A percentile compares a stretch with the other conserved stretches of the same genome.
phyloP scores from a whole-genome alignment of 73 alveolate genomes.

The Effrenium voratum region DNA sequence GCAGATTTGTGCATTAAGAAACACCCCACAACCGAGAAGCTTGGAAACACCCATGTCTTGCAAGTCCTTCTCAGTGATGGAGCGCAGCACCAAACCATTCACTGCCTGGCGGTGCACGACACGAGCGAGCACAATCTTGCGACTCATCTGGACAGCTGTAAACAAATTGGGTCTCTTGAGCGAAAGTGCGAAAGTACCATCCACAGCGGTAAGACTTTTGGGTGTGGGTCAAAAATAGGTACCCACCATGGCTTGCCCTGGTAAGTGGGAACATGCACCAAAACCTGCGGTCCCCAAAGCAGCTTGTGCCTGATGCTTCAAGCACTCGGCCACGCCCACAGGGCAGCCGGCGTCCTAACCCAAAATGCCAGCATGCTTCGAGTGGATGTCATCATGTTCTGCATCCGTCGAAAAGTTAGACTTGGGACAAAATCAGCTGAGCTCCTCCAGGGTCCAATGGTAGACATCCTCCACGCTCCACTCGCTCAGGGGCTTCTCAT shows the following conservation, averaged over 20 bases:
- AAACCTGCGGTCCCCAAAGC: too few relatives aligned
- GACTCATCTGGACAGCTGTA: too few relatives aligned
- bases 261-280: too few relatives aligned
- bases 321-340: slow-evolving; percentile 41
- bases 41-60: slow-evolving; percentile 36
- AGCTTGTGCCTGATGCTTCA: slow-evolving; percentile 35
- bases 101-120: neutral
- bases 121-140: neutral
- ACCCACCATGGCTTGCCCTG: too few relatives aligned
- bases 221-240: too few relatives aligned
- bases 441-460: slow-evolving; percentile 47
- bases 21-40: neutral
- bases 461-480: slow-evolving; percentile 75
- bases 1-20: neutral
- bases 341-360: slow-evolving; percentile 12
- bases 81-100: slow-evolving; percentile 47
- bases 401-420: neutral
- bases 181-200: too few relatives aligned
- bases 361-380: neutral
- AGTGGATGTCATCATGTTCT: neutral
- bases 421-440: too few relatives aligned
- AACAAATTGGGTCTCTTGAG: too few relatives aligned
- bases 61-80: slow-evolving; percentile 40
- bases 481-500: slow-evolving; percentile 13
- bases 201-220: too few relatives aligned